A percentile compares a stretch with the other conserved stretches of the same genome.
These are phyloP conservation scores for Wickerhamomyces alni DNA, from an alignment of 805 yeast species.

Conservation along the genomic window DNA sequence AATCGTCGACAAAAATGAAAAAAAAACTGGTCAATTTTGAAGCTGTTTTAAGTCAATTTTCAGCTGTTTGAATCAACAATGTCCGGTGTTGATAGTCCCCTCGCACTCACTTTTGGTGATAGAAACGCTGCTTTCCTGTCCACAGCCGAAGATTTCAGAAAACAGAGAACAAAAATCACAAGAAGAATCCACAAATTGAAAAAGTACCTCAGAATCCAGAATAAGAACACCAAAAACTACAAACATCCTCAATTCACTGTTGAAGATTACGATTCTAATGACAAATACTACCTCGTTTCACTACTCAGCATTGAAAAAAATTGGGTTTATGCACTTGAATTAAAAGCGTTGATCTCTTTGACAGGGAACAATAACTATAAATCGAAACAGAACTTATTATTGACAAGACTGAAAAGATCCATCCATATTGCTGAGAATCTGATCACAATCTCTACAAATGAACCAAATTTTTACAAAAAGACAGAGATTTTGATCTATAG, in stretches of 20 bases:
- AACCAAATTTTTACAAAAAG: constrained; percentile 27
- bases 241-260: constrained; percentile 39
- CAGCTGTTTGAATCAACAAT: background rate
- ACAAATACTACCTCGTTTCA: constrained; percentile 50
- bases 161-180: constrained; percentile 59
- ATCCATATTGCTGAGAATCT: constrained; percentile 38
- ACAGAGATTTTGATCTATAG: constrained; percentile 34
- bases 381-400: constrained; percentile 42
- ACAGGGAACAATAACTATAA: constrained; percentile 27
- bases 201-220: constrained; percentile 54
- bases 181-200: constrained; percentile 59
- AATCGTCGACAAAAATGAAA: background rate
- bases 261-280: constrained; percentile 46
- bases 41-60: background rate
- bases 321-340: constrained; percentile 60
- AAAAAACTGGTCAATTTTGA: background rate
- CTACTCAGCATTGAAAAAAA: constrained; percentile 75
- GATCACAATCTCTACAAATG: constrained; percentile 31
- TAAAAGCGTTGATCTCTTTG: constrained; percentile 48
- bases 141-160: constrained; percentile 62
- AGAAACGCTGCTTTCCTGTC: constrained; percentile 60
- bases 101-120: constrained; percentile 36
- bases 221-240: constrained; percentile 63
- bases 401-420: constrained; percentile 66
- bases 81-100: constrained; percentile 12